Base-by-base conservation (phyloP, 2,329 filamentous ascomycete genomes). In the Hymenoscyphus linearis region DNA sequence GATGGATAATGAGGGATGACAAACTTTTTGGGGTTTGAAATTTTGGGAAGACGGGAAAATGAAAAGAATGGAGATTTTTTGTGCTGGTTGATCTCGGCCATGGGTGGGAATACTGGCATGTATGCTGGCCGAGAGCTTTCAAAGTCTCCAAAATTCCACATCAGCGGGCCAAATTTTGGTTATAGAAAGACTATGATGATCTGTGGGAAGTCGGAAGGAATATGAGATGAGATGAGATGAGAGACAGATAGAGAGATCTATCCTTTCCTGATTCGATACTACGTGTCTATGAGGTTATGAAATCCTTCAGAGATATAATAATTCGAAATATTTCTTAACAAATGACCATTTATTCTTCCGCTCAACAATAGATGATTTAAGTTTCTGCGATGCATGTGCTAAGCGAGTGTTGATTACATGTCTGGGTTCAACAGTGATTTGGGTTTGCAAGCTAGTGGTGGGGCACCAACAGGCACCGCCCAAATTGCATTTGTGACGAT, bases 241-340 rank as follows among this genome's bases (percentile, higher is more conserved):
- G 16, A 40, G 37, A 40, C 37, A 16, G 37, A 40, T n/a, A 40
- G 27, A 31, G 16, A 44, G 40, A 47, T 60, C 53, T 26, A 34
- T 44, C 34, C 14, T 25, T 40, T 47, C 25, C 47, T 31, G 16
- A 27, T 12, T 37, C 35, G 47, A 50, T 14, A 22, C 12, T 16
- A 59, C 35, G 36, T 60, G 47, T 56, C 53, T 60, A 62, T 55
- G 58, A 63, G 61, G 44, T 63, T 60, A 60, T 47, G 61, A 62
- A 40, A 52, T 52, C 53, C 55, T 55, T 52, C 40, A 60, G 56
- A 57, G 55, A 63, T 63, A 60, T 55, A 55, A 62, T 40, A 40
- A 40, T 40, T 40, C 37, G 16, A 40, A 40, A 40, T 40, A 2
- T 40, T 31, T 31, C 31, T 31, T 31, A 31, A 3, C 31, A n/a